Conservation (phyloP, 495 filamentous ascomycete species). For the Hyaloscypha hepaticicola region DNA sequence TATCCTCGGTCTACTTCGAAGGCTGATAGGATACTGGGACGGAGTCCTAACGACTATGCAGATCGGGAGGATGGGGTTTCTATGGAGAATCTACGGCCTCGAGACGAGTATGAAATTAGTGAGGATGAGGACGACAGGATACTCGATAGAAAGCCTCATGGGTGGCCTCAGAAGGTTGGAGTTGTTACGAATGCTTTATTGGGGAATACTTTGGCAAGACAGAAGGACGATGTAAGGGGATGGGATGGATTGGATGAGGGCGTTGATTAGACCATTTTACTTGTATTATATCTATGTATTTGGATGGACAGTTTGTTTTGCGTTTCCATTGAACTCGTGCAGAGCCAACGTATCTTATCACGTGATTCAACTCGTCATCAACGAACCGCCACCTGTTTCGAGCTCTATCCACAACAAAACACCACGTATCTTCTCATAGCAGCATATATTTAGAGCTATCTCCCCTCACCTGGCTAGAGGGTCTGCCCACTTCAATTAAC, state of each 20-base stretch:
- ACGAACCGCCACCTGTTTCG: neutral
- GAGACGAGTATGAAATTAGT: conserved; percentile 28
- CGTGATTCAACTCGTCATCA: neutral
- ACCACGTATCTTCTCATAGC: neutral
- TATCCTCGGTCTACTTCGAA: conserved; percentile 30
- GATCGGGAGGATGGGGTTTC: conserved; percentile 31
- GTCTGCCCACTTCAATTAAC: neutral
- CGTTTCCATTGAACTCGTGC: too few species aligned
- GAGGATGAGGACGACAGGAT: conserved; percentile 32
- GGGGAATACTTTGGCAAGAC: conserved; percentile 29
- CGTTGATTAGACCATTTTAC: conserved; percentile 23
- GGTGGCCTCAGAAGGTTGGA: conserved; percentile 31
- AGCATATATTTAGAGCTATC: neutral
- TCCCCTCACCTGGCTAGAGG: neutral
- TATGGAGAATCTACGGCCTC: conserved; percentile 33
- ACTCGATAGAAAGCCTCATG: conserved; percentile 24
- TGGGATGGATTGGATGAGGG: conserved; percentile 32
- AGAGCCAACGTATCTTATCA: neutral
- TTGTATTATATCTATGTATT: conserved; percentile 2
- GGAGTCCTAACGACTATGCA: conserved; percentile 33
- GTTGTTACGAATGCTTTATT: conserved; percentile 31
- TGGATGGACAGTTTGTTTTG: neutral
- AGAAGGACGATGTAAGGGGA: conserved; percentile 29
- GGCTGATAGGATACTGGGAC: conserved; percentile 39
- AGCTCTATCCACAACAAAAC: neutral